Evolutionary conservation across 352 stramenopile genomes (phyloP), one percentile per base, ranked within the genome.

Genomic region (Globisporangium barbulae): DNA sequence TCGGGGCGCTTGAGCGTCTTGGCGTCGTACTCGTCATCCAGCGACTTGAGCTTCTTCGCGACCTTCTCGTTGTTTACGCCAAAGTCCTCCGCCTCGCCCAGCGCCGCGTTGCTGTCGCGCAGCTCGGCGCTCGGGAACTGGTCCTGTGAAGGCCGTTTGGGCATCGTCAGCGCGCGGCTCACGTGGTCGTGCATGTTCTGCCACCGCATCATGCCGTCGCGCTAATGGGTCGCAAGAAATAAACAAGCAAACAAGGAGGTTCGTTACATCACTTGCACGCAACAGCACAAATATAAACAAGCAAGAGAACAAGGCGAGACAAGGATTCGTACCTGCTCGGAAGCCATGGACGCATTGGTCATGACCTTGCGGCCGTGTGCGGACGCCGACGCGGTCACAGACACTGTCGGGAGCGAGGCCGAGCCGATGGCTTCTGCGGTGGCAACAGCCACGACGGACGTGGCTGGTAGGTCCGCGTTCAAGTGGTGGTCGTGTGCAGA

Each of bases 181-280:
- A 92, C 81, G 37, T 89, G 73, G n/a, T 90, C 73, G 66, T 90
- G 83, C 78, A 92, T 90, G 60, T 84, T 84, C 15, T 70, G 71
- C 81, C 79, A 86, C 35, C 76, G 74, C 48, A 72, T 73, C 33
- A 75, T 75, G 41, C 67, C 78, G 12, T 83, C 76, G 0, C 63
- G 56, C 56, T 68, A 55, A 25, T 48, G 8, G 1, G 45, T 49
- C 35, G 12, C 28, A 56, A 48, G 7, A 64, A 45, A 21, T 3
- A 54, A 28, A 57, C 19, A 42, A 55, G 22, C 28, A 37, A 62
- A 55, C 44, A 57, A 45, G 49, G 21, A 4, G 21, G 41, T 17
- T 22, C n/a, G 28, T 49, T 42, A 65, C 47, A 50, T 21, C 15
- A 31, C 21, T 45, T 47, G n/a, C 15, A 39, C 28, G 37, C 39